phyloP scores from a whole-genome alignment of 2,329 filamentous ascomycete species.

The Nigrospora oryzae region DNA sequence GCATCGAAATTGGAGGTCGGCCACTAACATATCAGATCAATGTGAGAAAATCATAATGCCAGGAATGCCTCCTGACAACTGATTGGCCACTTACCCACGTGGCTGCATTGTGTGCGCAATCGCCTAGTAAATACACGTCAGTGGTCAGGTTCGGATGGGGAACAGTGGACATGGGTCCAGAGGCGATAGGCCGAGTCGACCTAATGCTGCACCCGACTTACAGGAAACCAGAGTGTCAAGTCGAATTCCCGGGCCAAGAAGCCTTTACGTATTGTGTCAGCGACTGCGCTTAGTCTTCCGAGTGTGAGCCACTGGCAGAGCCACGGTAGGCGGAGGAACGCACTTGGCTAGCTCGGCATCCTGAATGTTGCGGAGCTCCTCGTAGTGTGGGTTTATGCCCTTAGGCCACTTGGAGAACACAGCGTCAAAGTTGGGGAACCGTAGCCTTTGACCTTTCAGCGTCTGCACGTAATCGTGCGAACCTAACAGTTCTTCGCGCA shows the following conservation, averaged over 20 bases:
- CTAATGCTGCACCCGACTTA: too few species aligned
- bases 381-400: conserved; percentile 4
- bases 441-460: conserved; percentile 8
- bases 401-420: conserved; percentile 6
- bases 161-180: too few species aligned
- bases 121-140: neutral
- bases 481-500: neutral
- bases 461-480: conserved; percentile 10
- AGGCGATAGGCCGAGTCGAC: too few species aligned
- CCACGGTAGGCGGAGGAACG: neutral
- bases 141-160: too few species aligned
- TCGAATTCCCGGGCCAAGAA: too few species aligned
- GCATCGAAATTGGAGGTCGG: conserved; percentile 5
- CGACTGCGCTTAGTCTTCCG: too few species aligned
- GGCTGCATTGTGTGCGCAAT: neutral
- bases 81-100: neutral
- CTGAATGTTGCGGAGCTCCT: conserved; percentile 4
- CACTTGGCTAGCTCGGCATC: conserved; percentile 5
- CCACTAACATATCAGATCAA: conserved; percentile 3
- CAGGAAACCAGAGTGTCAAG: too few species aligned
- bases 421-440: conserved; percentile 6
- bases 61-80: neutral
- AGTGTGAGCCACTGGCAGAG: too few species aligned
- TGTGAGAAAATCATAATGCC: neutral
- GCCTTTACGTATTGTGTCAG: too few species aligned